phyloP scores from a whole-genome alignment of 768 basidiomycete species.

The Arthromyces matolae region DNA sequence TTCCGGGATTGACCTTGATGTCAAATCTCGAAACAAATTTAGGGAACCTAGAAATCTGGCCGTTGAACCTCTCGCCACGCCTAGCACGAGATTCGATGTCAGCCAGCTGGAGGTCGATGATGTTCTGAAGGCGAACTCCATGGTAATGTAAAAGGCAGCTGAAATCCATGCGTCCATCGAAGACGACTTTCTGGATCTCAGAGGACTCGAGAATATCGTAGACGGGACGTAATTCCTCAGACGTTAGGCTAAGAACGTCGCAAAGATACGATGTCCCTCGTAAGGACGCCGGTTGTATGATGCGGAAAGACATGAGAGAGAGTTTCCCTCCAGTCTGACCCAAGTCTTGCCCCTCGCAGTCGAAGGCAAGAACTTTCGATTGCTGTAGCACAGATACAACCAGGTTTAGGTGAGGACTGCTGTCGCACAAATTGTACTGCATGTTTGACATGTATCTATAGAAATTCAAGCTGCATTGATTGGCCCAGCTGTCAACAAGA shows the following conservation, averaged over 20 bases:
- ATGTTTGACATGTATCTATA: not conserved
- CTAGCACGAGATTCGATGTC: constrained; percentile 12
- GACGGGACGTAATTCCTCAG: constrained; percentile 6
- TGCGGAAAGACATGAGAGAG: constrained; percentile 12
- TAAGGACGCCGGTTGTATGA: not conserved
- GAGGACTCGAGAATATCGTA: constrained; percentile 13
- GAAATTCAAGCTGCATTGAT: not conserved
- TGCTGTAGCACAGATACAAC: not conserved
- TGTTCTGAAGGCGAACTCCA: constrained; percentile 7
- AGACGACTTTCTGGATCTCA: constrained; percentile 13
- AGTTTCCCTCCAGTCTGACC: constrained; percentile 6
- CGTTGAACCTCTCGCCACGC: not conserved
- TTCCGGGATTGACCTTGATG: not conserved
- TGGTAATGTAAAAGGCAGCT: constrained; percentile 15
- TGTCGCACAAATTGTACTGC: constrained; percentile 2
- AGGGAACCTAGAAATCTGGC: not conserved
- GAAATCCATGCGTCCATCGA: constrained; percentile 18
- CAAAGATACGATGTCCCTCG: constrained; percentile 10
- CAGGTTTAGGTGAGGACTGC: not conserved
- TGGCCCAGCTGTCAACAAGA: not conserved
- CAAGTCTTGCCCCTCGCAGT: constrained; percentile 15
- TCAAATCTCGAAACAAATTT: not conserved
- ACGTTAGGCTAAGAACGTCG: constrained; percentile 8
- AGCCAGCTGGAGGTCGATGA: constrained; percentile 16
- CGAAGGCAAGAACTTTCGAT: constrained; percentile 7